Evolutionary conservation across 2,329 filamentous ascomycete genomes (phyloP).

Genomic region (Immersiporthe knoxdaviesiana): DNA sequence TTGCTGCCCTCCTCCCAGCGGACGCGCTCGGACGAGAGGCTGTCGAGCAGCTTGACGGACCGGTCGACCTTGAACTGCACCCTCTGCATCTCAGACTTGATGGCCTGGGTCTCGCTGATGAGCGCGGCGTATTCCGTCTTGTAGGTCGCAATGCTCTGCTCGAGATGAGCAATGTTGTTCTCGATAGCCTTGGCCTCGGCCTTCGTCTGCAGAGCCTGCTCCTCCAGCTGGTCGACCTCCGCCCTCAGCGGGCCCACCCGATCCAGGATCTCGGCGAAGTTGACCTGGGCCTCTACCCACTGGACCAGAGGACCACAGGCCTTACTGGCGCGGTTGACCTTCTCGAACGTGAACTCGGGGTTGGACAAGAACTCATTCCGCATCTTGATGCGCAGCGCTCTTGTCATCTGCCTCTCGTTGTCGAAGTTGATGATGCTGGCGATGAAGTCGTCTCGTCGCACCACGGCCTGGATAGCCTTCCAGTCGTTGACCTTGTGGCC

Average conservation of each 20-base stretch:
- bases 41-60: constrained; percentile 91
- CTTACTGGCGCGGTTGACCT: constrained; percentile 93
- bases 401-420: constrained; percentile 94
- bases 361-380: constrained; percentile 88
- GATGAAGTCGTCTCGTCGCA: constrained; percentile 95
- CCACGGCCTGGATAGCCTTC: constrained; percentile 87
- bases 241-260: constrained; percentile 89
- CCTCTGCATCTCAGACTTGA: constrained; percentile 94
- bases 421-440: constrained; percentile 97
- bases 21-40: constrained; percentile 87
- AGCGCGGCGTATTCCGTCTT: constrained; percentile 94
- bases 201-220: constrained; percentile 88
- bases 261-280: constrained; percentile 96
- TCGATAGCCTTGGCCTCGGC: constrained; percentile 91
- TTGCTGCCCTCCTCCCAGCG: constrained; percentile 98
- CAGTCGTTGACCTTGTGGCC: constrained; percentile 89
- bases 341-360: constrained; percentile 94
- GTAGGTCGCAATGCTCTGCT: constrained; percentile 90
- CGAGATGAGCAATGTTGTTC: constrained; percentile 80
- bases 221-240: constrained; percentile 85
- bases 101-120: constrained; percentile 95
- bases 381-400: constrained; percentile 81
- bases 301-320: constrained; percentile 96
- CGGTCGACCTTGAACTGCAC: constrained; percentile 98
- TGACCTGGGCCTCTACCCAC: constrained; percentile 96